Conservation (phyloP, 768 basidiomycete species). For the Russula brevipes region DNA sequence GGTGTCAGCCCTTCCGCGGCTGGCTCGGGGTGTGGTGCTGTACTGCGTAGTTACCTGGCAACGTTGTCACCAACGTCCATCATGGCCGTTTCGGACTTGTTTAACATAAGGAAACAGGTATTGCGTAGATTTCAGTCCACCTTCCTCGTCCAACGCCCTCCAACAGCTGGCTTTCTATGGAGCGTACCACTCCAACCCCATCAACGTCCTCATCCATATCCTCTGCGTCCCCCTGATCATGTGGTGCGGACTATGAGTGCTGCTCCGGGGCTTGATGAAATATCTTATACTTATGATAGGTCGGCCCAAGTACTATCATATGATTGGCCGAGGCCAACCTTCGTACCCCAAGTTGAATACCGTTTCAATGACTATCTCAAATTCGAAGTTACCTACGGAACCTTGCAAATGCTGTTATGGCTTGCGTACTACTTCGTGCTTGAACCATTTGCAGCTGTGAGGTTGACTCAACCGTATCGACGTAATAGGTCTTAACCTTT, state of each 20-base stretch:
- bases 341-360: conserved; percentile 50
- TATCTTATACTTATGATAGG: conserved; percentile 38
- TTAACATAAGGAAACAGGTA: conserved; percentile 72
- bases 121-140: not conserved
- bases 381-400: conserved; percentile 64
- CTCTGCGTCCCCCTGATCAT: conserved; percentile 78
- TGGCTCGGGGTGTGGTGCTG: no score
- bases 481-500: conserved; percentile 9
- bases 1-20: no score
- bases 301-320: conserved; percentile 53
- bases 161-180: conserved; percentile 85
- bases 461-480: conserved; percentile 30
- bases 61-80: not conserved
- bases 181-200: conserved; percentile 79
- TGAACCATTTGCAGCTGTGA: conserved; percentile 81
- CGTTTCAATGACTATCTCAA: conserved; percentile 55
- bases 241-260: conserved; percentile 47
- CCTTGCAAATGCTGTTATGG: conserved; percentile 55
- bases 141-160: conserved; percentile 11
- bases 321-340: conserved; percentile 26
- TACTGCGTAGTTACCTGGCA: no score
- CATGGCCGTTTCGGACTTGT: conserved; percentile 38
- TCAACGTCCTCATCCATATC: conserved; percentile 83
- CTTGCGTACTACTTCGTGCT: conserved; percentile 73
- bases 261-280: not conserved